These are phyloP conservation scores for Alternaria hordeiaustralica DNA, from an alignment of 2,329 filamentous ascomycete genomes.

Conservation along the genomic window DNA sequence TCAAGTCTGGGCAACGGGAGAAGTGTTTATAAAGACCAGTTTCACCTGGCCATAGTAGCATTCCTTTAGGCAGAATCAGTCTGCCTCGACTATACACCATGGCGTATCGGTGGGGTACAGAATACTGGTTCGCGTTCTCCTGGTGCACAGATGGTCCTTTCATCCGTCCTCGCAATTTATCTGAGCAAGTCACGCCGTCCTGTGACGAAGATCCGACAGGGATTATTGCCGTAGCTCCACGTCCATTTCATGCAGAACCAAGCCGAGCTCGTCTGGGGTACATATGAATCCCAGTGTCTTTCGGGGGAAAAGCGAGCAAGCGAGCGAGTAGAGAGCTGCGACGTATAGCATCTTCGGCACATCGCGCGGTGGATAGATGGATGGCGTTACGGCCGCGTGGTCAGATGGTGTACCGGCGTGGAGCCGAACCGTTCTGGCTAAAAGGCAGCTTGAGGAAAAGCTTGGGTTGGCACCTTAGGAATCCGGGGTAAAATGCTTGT, in stretches of 20 bases:
- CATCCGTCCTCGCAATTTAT: slow-evolving; percentile 44
- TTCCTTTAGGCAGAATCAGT: slow-evolving; percentile 45
- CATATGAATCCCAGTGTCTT: slow-evolving; percentile 30
- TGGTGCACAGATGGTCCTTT: slow-evolving; percentile 35
- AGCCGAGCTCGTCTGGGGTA: slow-evolving; percentile 41
- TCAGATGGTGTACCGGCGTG: slow-evolving; percentile 10
- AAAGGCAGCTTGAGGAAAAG: slow-evolving; percentile 22
- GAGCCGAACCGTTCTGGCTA: slow-evolving; percentile 25
- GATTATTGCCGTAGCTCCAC: slow-evolving; percentile 29
- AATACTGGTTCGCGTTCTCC: slow-evolving; percentile 18
- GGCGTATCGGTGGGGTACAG: slow-evolving; percentile 35
- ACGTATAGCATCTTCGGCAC: slow-evolving; percentile 14
- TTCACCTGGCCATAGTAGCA: not conserved
- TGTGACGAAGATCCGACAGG: slow-evolving; percentile 34
- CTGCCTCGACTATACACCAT: slow-evolving; percentile 18
- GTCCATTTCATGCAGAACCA: slow-evolving; percentile 26
- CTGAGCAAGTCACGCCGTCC: slow-evolving; percentile 15
- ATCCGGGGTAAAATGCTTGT: slow-evolving; percentile 21
- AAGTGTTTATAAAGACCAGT: slow-evolving; percentile 25
- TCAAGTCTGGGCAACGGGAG: slow-evolving; percentile 16
- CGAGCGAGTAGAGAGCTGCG: slow-evolving; percentile 26
- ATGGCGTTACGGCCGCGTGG: slow-evolving; percentile 15
- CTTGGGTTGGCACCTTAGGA: slow-evolving; percentile 12
- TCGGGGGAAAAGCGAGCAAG: slow-evolving; percentile 19
- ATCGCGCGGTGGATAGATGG: slow-evolving; percentile 10